These are phyloP conservation scores for Eutrema yunnanense DNA, from an alignment of 345 rosid species.

Conservation along the genomic window DNA sequence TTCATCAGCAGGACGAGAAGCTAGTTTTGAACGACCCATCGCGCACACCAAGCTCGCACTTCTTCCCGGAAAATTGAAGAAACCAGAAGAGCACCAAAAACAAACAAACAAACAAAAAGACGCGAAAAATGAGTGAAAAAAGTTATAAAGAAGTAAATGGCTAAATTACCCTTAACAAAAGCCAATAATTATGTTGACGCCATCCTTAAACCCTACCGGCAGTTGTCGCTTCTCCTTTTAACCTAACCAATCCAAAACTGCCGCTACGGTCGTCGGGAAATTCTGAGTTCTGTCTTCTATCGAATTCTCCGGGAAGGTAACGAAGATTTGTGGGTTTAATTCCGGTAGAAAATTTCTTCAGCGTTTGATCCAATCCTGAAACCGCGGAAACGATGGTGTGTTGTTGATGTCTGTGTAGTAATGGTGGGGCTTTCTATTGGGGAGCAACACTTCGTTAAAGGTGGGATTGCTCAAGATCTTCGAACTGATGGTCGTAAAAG, in stretches of 20 bases:
- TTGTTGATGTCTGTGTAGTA: not conserved
- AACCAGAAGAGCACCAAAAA: not conserved
- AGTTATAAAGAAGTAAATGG: not conserved
- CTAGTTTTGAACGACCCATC: conserved; percentile 50
- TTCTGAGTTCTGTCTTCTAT: not conserved
- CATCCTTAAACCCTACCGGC: conserved; percentile 29
- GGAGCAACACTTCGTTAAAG: conserved; percentile 61
- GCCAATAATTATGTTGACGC: conserved; percentile 2
- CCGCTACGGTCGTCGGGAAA: conserved; percentile 24
- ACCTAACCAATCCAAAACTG: conserved; percentile 11
- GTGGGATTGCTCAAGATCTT: conserved; percentile 85
- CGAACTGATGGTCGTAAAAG: conserved; percentile 75
- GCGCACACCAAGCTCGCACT: conserved; percentile 27
- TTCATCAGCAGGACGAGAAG: conserved; percentile 38
- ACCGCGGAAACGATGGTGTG: not conserved
- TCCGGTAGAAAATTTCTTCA: not conserved
- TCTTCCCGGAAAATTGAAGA: conserved; percentile 13
- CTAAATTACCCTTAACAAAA: conserved; percentile 1
- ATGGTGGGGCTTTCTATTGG: conserved; percentile 84
- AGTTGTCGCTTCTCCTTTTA: not conserved
- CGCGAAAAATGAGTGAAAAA: not conserved
- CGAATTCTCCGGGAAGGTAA: conserved; percentile 17
- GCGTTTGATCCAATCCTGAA: not conserved
- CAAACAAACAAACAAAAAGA: not conserved
- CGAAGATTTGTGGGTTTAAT: not conserved